Conservation (phyloP, 768 basidiomycete species). For the Gloeophyllum trabeum region DNA sequence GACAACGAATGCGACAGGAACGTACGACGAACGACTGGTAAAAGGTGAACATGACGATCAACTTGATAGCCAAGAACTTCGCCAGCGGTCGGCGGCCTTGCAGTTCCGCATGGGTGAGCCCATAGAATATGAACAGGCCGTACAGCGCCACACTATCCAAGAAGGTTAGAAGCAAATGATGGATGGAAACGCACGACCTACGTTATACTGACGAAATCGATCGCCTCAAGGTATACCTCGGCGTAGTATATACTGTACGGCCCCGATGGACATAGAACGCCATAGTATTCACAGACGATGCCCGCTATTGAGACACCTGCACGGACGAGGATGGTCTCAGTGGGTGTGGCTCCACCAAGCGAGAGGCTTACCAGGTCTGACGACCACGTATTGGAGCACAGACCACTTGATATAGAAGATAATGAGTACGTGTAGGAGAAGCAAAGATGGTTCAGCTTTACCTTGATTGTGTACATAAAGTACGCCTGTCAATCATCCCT, state of each 20-base stretch:
- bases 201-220: slow-evolving; percentile 81
- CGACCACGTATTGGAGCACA: slow-evolving; percentile 81
- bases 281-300: slow-evolving; percentile 61
- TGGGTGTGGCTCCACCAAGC: neutral
- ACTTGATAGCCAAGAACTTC: slow-evolving; percentile 82
- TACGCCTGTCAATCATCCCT: too few species aligned
- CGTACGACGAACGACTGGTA: slow-evolving; percentile 70
- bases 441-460: slow-evolving; percentile 15
- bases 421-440: slow-evolving; percentile 2
- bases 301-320: slow-evolving; percentile 58
- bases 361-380: slow-evolving; percentile 37
- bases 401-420: slow-evolving; percentile 43
- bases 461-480: slow-evolving; percentile 86
- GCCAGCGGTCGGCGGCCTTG: slow-evolving; percentile 62
- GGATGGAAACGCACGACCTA: slow-evolving; percentile 16
- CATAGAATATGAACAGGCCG: slow-evolving; percentile 77
- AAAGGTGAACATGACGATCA: slow-evolving; percentile 82
- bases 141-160: slow-evolving; percentile 65
- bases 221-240: slow-evolving; percentile 53
- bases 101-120: slow-evolving; percentile 72
- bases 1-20: neutral
- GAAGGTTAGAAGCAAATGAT: slow-evolving; percentile 1
- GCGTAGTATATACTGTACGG: slow-evolving; percentile 53
- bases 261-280: slow-evolving; percentile 58
- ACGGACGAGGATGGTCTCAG: slow-evolving; percentile 5